phyloP scores from a whole-genome alignment of 768 basidiomycete genomes.

The Leccinum rimulosum region DNA sequence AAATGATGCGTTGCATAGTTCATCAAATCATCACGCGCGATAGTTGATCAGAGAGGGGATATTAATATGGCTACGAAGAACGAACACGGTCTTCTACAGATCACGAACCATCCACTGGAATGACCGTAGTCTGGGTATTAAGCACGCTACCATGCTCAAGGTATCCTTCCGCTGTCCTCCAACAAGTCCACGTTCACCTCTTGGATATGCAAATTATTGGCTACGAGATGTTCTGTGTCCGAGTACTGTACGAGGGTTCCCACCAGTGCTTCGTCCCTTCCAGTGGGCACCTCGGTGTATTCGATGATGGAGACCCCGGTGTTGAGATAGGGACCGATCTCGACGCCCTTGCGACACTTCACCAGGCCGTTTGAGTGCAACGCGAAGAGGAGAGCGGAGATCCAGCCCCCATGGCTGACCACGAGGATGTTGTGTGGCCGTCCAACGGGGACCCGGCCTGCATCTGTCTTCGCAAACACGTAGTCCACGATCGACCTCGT shows the following conservation, averaged over 20 bases:
- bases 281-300: conserved; percentile 35
- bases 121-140: conserved; percentile 11
- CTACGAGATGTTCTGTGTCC: conserved; percentile 50
- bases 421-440: conserved; percentile 44
- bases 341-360: conserved; percentile 31
- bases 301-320: conserved; percentile 56
- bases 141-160: not conserved
- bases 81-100: not conserved
- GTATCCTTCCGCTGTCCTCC: conserved; percentile 6
- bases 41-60: not conserved
- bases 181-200: conserved; percentile 53
- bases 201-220: conserved; percentile 30
- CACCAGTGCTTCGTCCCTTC: conserved; percentile 11
- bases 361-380: conserved; percentile 44
- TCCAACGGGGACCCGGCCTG: conserved; percentile 29
- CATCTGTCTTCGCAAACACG: conserved; percentile 16
- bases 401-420: conserved; percentile 66
- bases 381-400: conserved; percentile 48
- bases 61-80: not conserved
- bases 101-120: conserved; percentile 7
- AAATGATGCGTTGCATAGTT: not conserved
- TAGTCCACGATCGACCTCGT: conserved; percentile 39
- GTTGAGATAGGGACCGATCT: conserved; percentile 24
- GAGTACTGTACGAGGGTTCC: conserved; percentile 52
- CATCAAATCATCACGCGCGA: not conserved